These are phyloP conservation scores for Parathielavia appendiculata DNA, from an alignment of 495 filamentous ascomycete species.

Conservation along the genomic window DNA sequence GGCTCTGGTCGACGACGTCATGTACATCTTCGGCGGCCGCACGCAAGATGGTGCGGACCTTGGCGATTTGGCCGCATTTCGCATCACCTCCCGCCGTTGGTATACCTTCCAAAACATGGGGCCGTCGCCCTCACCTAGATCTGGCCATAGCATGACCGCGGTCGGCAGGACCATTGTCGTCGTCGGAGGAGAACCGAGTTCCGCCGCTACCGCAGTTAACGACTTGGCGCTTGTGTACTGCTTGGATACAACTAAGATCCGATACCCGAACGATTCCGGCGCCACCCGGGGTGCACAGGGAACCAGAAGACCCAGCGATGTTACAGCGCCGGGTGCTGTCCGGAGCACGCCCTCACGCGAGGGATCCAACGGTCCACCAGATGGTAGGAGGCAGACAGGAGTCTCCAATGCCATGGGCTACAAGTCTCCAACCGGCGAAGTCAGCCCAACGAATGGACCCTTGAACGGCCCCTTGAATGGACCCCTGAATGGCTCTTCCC, in stretches of 20 bases:
- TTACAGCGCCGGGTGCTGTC: conserved; percentile 26
- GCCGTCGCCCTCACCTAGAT: conserved; percentile 84
- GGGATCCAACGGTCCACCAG: conserved; percentile 53
- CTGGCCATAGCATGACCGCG: conserved; percentile 96
- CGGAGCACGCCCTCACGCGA: conserved; percentile 55
- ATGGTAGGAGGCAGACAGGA: conserved; percentile 51
- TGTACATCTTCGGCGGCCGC: conserved; percentile 99
- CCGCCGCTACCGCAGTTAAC: conserved; percentile 66
- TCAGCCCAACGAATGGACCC: conserved; percentile 27
- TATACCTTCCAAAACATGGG: conserved; percentile 99
- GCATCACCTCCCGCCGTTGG: conserved; percentile 87
- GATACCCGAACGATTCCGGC: conserved; percentile 80
- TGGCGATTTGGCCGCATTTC: conserved; percentile 91
- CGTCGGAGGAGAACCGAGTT: conserved; percentile 89
- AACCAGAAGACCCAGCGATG: conserved; percentile 40
- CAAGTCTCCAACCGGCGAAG: conserved; percentile 33
- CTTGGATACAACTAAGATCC: conserved; percentile 89
- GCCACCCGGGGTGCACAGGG: conserved; percentile 40
- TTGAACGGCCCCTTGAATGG: conserved; percentile 33
- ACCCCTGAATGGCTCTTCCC: conserved; percentile 37
- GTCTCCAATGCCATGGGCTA: conserved; percentile 38
- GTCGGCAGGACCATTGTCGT: conserved; percentile 89
- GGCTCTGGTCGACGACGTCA: conserved; percentile 88
- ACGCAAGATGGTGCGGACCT: conserved; percentile 87
- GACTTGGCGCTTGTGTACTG: conserved; percentile 89